Base-by-base conservation (phyloP, 371 early-diverging fungal genomes). In the Polyrhizophydium stewartii region DNA sequence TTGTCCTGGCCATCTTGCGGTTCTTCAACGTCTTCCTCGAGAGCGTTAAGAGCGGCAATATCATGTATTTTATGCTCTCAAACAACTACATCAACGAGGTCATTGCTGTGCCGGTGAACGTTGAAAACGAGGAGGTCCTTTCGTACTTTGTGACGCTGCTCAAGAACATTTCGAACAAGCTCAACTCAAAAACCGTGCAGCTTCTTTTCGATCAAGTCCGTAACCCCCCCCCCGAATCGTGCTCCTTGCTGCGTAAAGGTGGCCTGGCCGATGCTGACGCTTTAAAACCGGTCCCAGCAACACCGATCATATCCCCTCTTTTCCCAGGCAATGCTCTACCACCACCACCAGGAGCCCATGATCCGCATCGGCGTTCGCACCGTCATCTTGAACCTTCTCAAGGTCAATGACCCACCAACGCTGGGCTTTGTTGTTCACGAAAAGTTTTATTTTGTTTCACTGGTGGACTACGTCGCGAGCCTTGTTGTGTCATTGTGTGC, bases 61-160 rank as follows among this genome's bases (percentile, higher is more conserved):
- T 71, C 31, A 40, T 65, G 5, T 59, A 61, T 28, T 64, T 69
- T 0, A 58, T 72, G 7, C 59, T 68, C 31, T 72, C 73, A 16
- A 69, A 66, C 59, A 69, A 72, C 58, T 69, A 64, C 59, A 67
- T 72, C 43, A 72, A 72, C 52, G 62, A 66, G 7, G 59, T 72
- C 32, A 69, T 72, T 17, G 21, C 49, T 6, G 37, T 63, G 33
- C 6, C 16, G 28, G 52, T 41, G 43, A 56, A 65, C 43, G 32
- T 32, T 1, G 24, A 1, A 1, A 62, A 53, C 35, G 69, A 59
- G 1, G 73, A 72, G 46, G 56, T 55, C 5, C 50, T 65, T 21
- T 46, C 28, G 52, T 64, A 63, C 38, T 66, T 33, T 56, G 37
- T 66, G 24, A 62, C 73, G 12, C 61, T 72, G 25, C 38, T 72